phyloP scores from a whole-genome alignment of 441 rosid species.

The Monsonia emarginata region DNA sequence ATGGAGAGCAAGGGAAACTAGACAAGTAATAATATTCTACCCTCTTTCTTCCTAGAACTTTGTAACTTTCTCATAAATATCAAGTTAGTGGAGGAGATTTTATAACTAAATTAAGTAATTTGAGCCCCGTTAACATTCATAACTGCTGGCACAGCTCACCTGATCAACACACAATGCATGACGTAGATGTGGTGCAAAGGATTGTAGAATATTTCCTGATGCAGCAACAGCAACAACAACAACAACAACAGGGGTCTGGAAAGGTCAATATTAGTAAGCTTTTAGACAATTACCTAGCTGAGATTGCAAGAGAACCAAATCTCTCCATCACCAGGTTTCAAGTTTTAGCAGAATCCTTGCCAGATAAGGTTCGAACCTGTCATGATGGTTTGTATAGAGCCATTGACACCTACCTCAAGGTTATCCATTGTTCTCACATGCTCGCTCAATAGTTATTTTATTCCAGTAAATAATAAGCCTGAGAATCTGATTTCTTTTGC shows the following conservation, averaged over 20 bases:
- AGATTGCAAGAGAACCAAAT: constrained; percentile 75
- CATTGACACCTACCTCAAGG: constrained; percentile 87
- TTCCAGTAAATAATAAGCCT: constrained; percentile 36
- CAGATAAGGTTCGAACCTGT: constrained; percentile 78
- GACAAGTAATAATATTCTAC: constrained; percentile 35
- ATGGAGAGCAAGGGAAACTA: constrained; percentile 57
- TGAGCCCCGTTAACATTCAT: constrained; percentile 10
- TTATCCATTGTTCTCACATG: constrained; percentile 30
- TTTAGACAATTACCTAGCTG: constrained; percentile 84
- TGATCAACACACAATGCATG: constrained; percentile 46
- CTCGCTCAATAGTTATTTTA: neutral
- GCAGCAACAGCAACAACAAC: constrained; percentile 61
- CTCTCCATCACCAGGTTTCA: constrained; percentile 80
- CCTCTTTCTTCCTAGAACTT: constrained; percentile 60
- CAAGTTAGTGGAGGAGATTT: too few species aligned
- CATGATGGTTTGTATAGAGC: constrained; percentile 92
- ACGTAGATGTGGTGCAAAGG: constrained; percentile 57
- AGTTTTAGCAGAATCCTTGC: constrained; percentile 82
- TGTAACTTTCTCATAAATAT: constrained; percentile 69
- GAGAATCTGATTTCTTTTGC: constrained; percentile 37
- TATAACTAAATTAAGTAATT: constrained; percentile 6
- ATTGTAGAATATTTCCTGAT: constrained; percentile 59
- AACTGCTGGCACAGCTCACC: constrained; percentile 32
- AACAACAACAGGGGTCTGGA: constrained; percentile 31
- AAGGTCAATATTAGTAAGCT: constrained; percentile 38